These are phyloP conservation scores for Claviceps pusilla DNA, from an alignment of 2,329 filamentous ascomycete genomes.

Conservation along the genomic window DNA sequence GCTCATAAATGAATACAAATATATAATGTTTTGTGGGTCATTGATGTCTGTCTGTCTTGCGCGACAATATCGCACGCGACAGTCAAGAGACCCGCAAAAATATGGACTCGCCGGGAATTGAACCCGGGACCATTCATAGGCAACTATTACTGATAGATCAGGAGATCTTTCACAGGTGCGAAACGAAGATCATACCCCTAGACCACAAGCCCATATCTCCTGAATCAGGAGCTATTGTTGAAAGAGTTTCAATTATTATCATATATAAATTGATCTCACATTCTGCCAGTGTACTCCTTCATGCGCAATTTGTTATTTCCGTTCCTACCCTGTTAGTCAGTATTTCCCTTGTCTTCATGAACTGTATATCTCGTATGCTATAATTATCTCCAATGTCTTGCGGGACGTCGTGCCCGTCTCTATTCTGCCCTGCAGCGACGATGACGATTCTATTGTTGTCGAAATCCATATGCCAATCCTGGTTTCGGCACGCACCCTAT, in stretches of 20 bases:
- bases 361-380: too few species aligned
- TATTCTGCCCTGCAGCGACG: too few species aligned
- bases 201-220: slow-evolving; percentile 4
- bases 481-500: too few species aligned
- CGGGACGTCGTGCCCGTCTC: too few species aligned
- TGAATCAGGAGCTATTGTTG: background rate
- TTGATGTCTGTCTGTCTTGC: background rate
- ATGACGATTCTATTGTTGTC: too few species aligned
- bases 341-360: too few species aligned
- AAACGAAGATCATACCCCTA: slow-evolving; percentile 8
- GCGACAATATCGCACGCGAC: background rate
- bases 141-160: slow-evolving; percentile 4
- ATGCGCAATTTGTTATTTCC: too few species aligned
- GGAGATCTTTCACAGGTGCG: slow-evolving; percentile 5
- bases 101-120: slow-evolving; percentile 7
- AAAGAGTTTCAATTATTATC: fast-evolving
- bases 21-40: background rate
- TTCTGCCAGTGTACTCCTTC: background rate
- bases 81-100: background rate
- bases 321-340: too few species aligned
- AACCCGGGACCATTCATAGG: slow-evolving; percentile 8
- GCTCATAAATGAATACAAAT: background rate
- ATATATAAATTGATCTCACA: background rate
- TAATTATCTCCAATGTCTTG: too few species aligned
- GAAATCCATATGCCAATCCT: too few species aligned